Evolutionary conservation across 371 early-diverging fungal genomes (phyloP).

Genomic region (Mucor plumbeus): DNA sequence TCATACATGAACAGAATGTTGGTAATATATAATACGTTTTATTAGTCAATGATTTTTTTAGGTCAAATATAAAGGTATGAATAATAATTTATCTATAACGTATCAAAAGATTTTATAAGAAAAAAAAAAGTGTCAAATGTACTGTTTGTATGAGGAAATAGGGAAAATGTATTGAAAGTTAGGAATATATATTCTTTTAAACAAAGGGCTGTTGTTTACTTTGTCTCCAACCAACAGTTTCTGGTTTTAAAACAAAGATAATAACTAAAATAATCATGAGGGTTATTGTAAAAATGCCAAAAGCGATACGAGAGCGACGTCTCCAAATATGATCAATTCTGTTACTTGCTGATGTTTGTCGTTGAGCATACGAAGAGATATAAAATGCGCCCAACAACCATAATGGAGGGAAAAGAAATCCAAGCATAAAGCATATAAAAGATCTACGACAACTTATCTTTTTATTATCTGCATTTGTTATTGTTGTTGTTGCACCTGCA

Average conservation of each 20-base stretch:
- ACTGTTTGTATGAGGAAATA: background rate
- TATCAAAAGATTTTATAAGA: too few species aligned
- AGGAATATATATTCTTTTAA: background rate
- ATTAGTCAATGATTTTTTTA: background rate
- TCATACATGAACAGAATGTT: background rate
- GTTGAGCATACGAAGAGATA: conserved; percentile 18
- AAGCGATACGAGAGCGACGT: conserved; percentile 27
- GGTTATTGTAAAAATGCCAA: conserved; percentile 20
- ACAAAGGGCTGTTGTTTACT: conserved; percentile 8
- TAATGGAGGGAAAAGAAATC: conserved; percentile 32
- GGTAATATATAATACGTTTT: background rate
- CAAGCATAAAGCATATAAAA: conserved; percentile 27
- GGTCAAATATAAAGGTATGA: background rate
- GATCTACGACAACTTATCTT: conserved; percentile 15
- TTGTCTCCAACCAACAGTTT: conserved; percentile 29
- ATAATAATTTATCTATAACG: background rate
- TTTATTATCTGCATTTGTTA: conserved; percentile 3
- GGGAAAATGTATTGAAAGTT: too few species aligned
- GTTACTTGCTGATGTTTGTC: conserved; percentile 21
- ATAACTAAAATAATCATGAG: conserved; percentile 22
- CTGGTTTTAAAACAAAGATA: conserved; percentile 30
- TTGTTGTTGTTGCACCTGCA: background rate
- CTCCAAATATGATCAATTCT: conserved; percentile 32
- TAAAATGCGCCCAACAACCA: conserved; percentile 32
- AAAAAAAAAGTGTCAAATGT: background rate